These are phyloP conservation scores for Lignosus rhinocerotis DNA, from an alignment of 1,284 basidiomycete genomes.

Conservation along the genomic window DNA sequence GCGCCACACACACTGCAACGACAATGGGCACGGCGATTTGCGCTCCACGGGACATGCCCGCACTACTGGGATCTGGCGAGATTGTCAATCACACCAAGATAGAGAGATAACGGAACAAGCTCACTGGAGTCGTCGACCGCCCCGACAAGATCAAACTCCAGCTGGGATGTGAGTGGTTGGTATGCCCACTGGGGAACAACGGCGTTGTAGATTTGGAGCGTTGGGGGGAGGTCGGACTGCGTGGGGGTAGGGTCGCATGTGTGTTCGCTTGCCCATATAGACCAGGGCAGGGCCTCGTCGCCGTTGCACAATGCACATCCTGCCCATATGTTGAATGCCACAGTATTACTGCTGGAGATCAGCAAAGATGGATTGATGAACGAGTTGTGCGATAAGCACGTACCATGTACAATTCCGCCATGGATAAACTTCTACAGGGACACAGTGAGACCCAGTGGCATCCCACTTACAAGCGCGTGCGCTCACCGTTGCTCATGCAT, in stretches of 20 bases:
- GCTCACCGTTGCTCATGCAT: conserved; percentile 9
- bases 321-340: conserved; percentile 19
- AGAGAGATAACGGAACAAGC: not conserved
- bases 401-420: conserved; percentile 15
- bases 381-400: not conserved
- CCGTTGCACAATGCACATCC: conserved; percentile 15
- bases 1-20: conserved; percentile 14
- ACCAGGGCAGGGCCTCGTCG: not conserved
- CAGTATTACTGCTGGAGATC: conserved; percentile 13
- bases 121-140: conserved; percentile 1
- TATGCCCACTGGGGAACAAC: conserved; percentile 17
- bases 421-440: not conserved
- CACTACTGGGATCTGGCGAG: not conserved
- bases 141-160: conserved; percentile 13
- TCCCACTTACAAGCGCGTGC: too few relatives aligned
- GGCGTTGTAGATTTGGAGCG: not conserved
- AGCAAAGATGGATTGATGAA: too few relatives aligned
- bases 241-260: conserved; percentile 6
- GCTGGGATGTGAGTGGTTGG: conserved; percentile 6
- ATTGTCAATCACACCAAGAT: not conserved
- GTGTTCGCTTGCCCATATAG: conserved; percentile 1
- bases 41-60: not conserved
- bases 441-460: not conserved
- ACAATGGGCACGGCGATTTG: conserved; percentile 26
- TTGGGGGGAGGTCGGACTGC: conserved; percentile 5